A percentile compares a stretch with the other conserved stretches of the same genome.
Evolutionary conservation across 208 protist genomes (phyloP).

Genomic region (Vickermania spadyakhi): DNA sequence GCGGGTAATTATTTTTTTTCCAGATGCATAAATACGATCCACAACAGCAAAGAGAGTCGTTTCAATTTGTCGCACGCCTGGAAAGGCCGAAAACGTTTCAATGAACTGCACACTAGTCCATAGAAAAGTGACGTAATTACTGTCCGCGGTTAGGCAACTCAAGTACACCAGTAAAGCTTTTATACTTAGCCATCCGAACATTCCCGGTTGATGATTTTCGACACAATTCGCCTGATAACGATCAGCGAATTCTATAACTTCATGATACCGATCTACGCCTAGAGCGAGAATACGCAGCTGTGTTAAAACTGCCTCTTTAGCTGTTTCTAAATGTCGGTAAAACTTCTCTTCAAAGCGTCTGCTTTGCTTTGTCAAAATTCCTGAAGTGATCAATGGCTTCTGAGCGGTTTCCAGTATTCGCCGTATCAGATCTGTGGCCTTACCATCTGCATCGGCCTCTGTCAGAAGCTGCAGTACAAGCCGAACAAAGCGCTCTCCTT

Average conservation of each 20-base stretch:
- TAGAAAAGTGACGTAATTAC: conserved; percentile 84
- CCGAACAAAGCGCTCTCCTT: conserved; percentile 60
- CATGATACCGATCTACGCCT: conserved; percentile 41
- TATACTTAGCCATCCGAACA: conserved; percentile 73
- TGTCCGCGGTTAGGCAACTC: conserved; percentile 67
- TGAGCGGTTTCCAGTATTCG: conserved; percentile 58
- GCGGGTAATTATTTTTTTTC: conserved; percentile 29
- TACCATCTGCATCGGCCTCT: conserved; percentile 8
- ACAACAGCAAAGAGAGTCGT: conserved; percentile 56
- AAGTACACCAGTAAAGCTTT: conserved; percentile 67
- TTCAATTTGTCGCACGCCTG: conserved; percentile 56
- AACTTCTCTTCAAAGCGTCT: conserved; percentile 55
- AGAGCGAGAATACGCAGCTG: conserved; percentile 63
- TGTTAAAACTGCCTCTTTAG: conserved; percentile 64
- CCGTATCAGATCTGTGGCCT: conserved; percentile 24
- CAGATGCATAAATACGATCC: conserved; percentile 55
- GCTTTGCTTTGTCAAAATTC: conserved; percentile 19
- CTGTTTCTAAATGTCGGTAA: conserved; percentile 39
- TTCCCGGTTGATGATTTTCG: conserved; percentile 45
- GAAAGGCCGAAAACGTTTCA: conserved; percentile 59
- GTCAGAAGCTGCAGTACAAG: conserved; percentile 31
- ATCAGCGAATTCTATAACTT: conserved; percentile 62
- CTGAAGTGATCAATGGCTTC: conserved; percentile 54
- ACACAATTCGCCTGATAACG: conserved; percentile 58
- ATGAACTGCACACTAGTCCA: conserved; percentile 83